Evolutionary conservation across 2,329 filamentous ascomycete species (phyloP), one percentile per base, ranked within the genome.

Genomic region (Escovopsis sp.): DNA sequence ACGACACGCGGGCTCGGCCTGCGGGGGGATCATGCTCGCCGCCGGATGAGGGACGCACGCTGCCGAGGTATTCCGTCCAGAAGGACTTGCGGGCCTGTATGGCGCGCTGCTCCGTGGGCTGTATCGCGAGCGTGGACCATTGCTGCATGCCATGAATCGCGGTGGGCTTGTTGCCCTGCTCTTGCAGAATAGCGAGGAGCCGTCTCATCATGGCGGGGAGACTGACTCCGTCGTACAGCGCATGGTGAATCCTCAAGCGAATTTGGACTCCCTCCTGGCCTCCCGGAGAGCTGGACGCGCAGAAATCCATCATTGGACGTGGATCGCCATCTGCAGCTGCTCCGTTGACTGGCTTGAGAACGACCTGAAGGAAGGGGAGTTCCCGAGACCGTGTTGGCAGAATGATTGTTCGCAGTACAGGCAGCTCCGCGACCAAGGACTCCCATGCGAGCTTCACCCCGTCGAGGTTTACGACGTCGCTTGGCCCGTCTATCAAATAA

Each of bases 181-280:
- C 27, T 40, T 14, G 25, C 3, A 48, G 13, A 11, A 49, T 24
- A 32, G 49, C 39, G 20, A 50, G 47, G 9, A 52, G 39, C 12
- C 57, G 53, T 2, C 68, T 54, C 16, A 86, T 63, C 6, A 94
- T 61, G 1, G 70, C 55, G 1, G 79, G 74, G 5, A 95, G 64
- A 51, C 84, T 91, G 45, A 93, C 70, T 6, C 80, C 87, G 56
- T 95, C 89, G 54, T 95, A 96, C 0, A 95, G 66, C 0, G 84
- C 83, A 56, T 96, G 88, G 47, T 94, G 87, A 5, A 95, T 79
- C 24, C 67, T 67, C 5, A 86, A 64, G 2, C 71, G 61, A 4
- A 77, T 42, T 0, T 47, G 34, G 50, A 48, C 45, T 11, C 27
- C 27, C 0, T 49, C 47, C 0, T 47, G 33, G 0, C 47, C 42